Percentiles rank a stretch among this genome's conserved stretches.
Evolutionary conservation across 1,139 yeast genomes (phyloP).

Genomic region (Trichomonascaceae sp.): DNA sequence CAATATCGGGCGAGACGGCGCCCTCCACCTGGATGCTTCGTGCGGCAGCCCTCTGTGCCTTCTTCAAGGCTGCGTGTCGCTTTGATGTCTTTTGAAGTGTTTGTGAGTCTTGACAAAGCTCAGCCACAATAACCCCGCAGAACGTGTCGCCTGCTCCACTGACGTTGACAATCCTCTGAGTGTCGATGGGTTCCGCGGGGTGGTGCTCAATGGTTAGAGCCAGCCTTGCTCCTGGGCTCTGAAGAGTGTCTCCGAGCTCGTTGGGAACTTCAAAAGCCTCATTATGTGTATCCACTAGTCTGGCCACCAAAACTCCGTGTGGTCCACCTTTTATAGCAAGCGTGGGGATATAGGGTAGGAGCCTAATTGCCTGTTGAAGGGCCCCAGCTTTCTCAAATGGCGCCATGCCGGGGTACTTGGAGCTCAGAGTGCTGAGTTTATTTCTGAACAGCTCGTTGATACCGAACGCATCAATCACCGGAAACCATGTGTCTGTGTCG

Average conservation of each 20-base stretch:
- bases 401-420: slow-evolving; percentile 36
- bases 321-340: slow-evolving; percentile 55
- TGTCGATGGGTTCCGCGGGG: slow-evolving; percentile 22
- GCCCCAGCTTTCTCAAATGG: slow-evolving; percentile 38
- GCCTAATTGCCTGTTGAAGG: slow-evolving; percentile 54
- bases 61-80: slow-evolving; percentile 24
- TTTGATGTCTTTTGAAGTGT: slow-evolving; percentile 22
- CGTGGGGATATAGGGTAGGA: slow-evolving; percentile 62
- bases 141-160: slow-evolving; percentile 65
- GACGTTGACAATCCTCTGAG: slow-evolving; percentile 33
- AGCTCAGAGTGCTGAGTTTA: slow-evolving; percentile 24
- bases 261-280: slow-evolving; percentile 4
- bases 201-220: slow-evolving; percentile 57
- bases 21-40: slow-evolving; percentile 28
- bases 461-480: slow-evolving; percentile 49
- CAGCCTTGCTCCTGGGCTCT: slow-evolving; percentile 13
- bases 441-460: slow-evolving; percentile 37
- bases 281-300: slow-evolving; percentile 22
- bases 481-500: slow-evolving; percentile 64
- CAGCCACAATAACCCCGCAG: slow-evolving; percentile 37
- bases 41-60: slow-evolving; percentile 46
- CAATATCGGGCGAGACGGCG: slow-evolving; percentile 18
- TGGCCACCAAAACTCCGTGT: slow-evolving; percentile 45
- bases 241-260: slow-evolving; percentile 2
- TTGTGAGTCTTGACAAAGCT: slow-evolving; percentile 17